Conservation (phyloP, 805 yeast genomes). For the Diddensiella caesifluorescens region DNA sequence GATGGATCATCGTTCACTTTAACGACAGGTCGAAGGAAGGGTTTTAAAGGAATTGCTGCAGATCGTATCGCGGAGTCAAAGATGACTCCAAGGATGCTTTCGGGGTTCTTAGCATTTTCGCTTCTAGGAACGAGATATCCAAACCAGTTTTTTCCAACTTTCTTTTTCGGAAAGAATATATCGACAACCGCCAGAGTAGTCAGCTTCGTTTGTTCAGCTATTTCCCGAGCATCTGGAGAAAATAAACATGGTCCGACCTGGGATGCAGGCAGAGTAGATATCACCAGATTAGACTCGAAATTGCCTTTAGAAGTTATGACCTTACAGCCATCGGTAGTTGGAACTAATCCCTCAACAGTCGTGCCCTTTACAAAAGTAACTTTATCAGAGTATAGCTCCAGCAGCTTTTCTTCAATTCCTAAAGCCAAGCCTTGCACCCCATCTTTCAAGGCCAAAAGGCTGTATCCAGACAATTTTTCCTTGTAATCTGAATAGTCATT, state of each 20-base stretch:
- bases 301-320: constrained; percentile 6
- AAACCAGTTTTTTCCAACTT: constrained; percentile 56
- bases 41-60: constrained; percentile 37
- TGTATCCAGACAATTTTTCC: constrained; percentile 9
- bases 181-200: constrained; percentile 64
- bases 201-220: constrained; percentile 45
- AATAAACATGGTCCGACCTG: constrained; percentile 12
- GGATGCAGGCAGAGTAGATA: constrained; percentile 23
- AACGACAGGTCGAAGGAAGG: too few relatives aligned
- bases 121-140: constrained; percentile 78
- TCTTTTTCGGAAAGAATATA: constrained; percentile 47
- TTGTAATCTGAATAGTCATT: constrained; percentile 10
- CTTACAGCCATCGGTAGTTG: constrained; percentile 8
- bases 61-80: constrained; percentile 83
- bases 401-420: constrained; percentile 24
- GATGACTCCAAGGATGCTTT: constrained; percentile 73
- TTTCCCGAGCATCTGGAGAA: constrained; percentile 9
- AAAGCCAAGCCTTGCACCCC: constrained; percentile 29
- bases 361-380: constrained; percentile 22
- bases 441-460: constrained; percentile 18
- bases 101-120: constrained; percentile 42
- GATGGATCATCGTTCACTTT: neutral
- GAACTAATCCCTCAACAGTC: constrained; percentile 12
- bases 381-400: constrained; percentile 11
- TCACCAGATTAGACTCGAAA: constrained; percentile 8